A percentile compares a stretch with the other conserved stretches of the same genome.
These are phyloP conservation scores for Nectriaceae sp. DNA, from an alignment of 2,329 filamentous ascomycete species.

Conservation along the genomic window DNA sequence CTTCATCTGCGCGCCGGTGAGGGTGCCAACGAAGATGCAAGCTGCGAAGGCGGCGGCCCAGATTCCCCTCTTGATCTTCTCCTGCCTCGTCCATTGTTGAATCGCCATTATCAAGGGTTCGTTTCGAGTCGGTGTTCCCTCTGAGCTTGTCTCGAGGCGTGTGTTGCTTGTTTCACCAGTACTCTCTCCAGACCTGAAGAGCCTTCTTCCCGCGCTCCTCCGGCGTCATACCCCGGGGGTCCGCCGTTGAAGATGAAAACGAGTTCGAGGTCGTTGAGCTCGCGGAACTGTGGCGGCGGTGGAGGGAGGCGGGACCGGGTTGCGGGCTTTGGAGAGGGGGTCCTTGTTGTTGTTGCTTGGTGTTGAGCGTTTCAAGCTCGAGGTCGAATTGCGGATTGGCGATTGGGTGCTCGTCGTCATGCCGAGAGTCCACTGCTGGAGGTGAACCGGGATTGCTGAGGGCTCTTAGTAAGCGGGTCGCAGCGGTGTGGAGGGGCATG, in stretches of 20 bases:
- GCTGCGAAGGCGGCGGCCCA: slow-evolving; percentile 48
- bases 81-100: slow-evolving; percentile 30
- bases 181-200: slow-evolving; percentile 27
- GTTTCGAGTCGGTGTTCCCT: background rate
- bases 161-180: too few relatives aligned
- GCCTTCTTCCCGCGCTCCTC: slow-evolving; percentile 24
- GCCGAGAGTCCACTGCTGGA: too few relatives aligned
- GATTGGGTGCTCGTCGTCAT: background rate
- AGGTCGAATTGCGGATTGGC: background rate
- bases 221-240: slow-evolving; percentile 16
- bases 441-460: slow-evolving; percentile 4
- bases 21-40: slow-evolving; percentile 47
- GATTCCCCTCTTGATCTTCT: slow-evolving; percentile 37
- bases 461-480: slow-evolving; percentile 20
- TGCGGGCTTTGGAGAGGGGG: slow-evolving; percentile 13
- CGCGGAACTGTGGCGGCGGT: slow-evolving; percentile 4
- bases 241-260: slow-evolving; percentile 4
- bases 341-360: slow-evolving; percentile 14
- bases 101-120: slow-evolving; percentile 14
- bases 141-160: too few relatives aligned
- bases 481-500: slow-evolving; percentile 20
- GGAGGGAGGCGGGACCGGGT: slow-evolving; percentile 16
- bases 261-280: slow-evolving; percentile 13
- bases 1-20: slow-evolving; percentile 53
- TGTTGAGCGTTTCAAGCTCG: background rate